Evolutionary conservation across 148 eudicot genomes (phyloP), one percentile per base, ranked within the genome.

Genomic region (Beta vulgaris): DNA sequence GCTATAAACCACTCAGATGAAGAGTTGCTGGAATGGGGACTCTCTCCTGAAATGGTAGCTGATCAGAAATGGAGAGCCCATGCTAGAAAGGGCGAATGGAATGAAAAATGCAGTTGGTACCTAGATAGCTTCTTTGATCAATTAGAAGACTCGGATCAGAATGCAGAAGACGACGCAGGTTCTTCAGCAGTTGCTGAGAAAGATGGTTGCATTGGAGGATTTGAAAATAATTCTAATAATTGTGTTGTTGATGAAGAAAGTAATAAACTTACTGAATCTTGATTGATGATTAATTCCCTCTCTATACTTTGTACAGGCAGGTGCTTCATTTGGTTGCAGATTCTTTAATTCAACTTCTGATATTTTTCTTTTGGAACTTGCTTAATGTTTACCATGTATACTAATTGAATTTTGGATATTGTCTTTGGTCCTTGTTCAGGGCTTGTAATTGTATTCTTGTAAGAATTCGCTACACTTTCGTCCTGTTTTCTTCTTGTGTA

Each of bases 41-140:
- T 94, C 10, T 94, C 98, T 23, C 78, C 88, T 8, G 88, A 90
- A 67, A 94, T 94, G 98, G 87, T 94, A 76, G 85, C 85, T 4
- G 97, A 90, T 55, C 98, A 94, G 32, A 88, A 86, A 64, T 85
- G 83, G 84, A 85, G 97, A 69, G 90, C 86, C 37, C 79, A 73
- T 15, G 87, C 90, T 23, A 74, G 34, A 11, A 83, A 79, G 76
- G 92, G 97, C 51, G 82, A 76, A 21, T 87, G 90, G 90, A 86
- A 82, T 59, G 98, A 94, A 60, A 84, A 72, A 25, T 91, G 95
- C 65, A 39, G 82, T 0, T 91, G 97, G 93, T 88, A 88, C 78
- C 85, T 87, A 10, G 93, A 94, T 57, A 76, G 74, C 32, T 91
- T 94, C 85, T 94, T 94, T 69, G 96, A 90, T 71, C 71, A 80